phyloP scores from a whole-genome alignment of 257 asterid species.

The Plantago major region DNA sequence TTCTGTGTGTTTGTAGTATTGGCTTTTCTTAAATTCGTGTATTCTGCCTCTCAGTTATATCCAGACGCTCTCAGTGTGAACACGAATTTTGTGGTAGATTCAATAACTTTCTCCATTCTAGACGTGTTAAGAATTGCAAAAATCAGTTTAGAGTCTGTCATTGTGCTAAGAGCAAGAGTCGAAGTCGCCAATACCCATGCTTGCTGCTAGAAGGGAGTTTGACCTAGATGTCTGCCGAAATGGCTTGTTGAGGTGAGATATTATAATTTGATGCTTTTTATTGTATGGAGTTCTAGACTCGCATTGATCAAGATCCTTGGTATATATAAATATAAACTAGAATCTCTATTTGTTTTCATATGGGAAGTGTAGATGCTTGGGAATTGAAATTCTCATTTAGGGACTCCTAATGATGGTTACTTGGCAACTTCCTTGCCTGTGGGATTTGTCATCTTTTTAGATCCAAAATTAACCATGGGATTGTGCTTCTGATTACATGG shows the following conservation, averaged over 20 bases:
- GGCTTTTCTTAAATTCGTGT: neutral
- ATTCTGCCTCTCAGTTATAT: slow-evolving; percentile 5
- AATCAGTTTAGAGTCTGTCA: slow-evolving; percentile 96
- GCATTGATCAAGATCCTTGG: too few relatives aligned
- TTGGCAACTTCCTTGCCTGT: too few relatives aligned
- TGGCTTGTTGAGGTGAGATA: slow-evolving; percentile 86
- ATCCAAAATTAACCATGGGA: too few relatives aligned
- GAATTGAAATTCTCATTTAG: too few relatives aligned
- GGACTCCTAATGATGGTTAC: too few relatives aligned
- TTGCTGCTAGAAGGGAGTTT: slow-evolving; percentile 94
- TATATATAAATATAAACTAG: too few relatives aligned
- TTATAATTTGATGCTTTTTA: neutral
- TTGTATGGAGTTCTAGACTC: too few relatives aligned
- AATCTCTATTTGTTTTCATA: too few relatives aligned
- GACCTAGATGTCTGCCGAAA: slow-evolving; percentile 98
- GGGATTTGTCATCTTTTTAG: too few relatives aligned
- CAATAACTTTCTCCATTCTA: slow-evolving; percentile 27
- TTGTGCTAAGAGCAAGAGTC: slow-evolving; percentile 97
- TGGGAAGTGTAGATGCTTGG: too few relatives aligned
- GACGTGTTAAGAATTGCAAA: slow-evolving; percentile 94
- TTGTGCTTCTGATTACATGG: too few relatives aligned
- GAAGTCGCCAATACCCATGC: slow-evolving; percentile 98
- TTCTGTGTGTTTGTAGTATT: too few relatives aligned
- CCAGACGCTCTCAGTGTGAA: slow-evolving; percentile 9
- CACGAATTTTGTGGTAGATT: slow-evolving; percentile 9